Evolutionary conservation across 23 red algal species (phyloP).

Genomic region (Chondrus crispus): DNA sequence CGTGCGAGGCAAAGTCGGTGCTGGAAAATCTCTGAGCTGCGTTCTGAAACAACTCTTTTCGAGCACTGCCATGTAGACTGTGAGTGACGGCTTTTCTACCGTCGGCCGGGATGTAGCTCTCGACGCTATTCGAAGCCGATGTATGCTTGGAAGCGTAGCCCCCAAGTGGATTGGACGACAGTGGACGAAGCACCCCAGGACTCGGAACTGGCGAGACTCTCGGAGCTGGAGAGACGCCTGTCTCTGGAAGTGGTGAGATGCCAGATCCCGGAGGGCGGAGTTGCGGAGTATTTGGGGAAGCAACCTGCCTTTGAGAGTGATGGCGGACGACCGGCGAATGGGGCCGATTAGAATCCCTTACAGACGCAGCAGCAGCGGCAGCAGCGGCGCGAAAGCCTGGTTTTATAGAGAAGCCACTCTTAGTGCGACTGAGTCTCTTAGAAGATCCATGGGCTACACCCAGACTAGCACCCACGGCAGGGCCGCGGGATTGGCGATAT

Average conservation of each 20-base stretch:
- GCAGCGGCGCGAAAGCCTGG: background rate
- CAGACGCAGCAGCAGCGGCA: slow-evolving; percentile 13
- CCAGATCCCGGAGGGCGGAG: slow-evolving; percentile 5
- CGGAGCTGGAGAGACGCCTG: background rate
- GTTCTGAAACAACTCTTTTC: too few species aligned
- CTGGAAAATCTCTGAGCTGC: background rate
- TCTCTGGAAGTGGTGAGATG: slow-evolving; percentile 7
- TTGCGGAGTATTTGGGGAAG: slow-evolving; percentile 4
- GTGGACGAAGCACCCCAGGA: background rate
- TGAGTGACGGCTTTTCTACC: slow-evolving; percentile 8
- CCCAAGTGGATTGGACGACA: background rate
- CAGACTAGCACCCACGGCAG: background rate
- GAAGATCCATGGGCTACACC: background rate
- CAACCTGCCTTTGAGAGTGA: background rate
- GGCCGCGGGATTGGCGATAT: background rate
- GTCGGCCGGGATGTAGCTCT: background rate
- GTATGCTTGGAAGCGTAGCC: background rate
- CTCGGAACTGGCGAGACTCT: background rate
- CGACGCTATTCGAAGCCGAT: background rate
- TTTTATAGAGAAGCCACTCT: background rate
- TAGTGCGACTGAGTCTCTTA: background rate
- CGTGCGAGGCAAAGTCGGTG: background rate
- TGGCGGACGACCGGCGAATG: background rate
- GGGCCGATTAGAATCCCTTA: too few species aligned
- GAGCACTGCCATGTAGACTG: slow-evolving; percentile 1